Conservation (phyloP, 129 eudicot genomes). For the Erigeron canadensis region DNA sequence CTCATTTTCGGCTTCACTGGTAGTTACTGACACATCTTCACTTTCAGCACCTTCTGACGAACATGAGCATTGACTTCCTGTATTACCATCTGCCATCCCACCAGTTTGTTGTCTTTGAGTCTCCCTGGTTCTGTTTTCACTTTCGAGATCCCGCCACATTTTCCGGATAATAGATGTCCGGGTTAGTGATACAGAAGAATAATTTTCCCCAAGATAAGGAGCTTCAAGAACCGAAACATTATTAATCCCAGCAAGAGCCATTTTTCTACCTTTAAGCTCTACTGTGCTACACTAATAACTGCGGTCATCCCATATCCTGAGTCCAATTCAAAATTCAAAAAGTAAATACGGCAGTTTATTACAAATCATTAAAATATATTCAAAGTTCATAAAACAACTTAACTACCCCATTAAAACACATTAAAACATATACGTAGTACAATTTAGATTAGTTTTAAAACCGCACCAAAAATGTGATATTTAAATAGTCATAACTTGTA, state of each 20-base stretch:
- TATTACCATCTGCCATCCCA: constrained; percentile 8
- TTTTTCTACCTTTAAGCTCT: constrained; percentile 24
- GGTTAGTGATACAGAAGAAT: constrained; percentile 44
- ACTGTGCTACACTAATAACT: constrained; percentile 14
- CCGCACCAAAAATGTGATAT: not conserved
- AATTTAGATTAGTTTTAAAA: not conserved
- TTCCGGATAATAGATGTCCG: constrained; percentile 65
- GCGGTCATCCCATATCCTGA: constrained; percentile 18
- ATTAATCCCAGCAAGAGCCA: constrained; percentile 77
- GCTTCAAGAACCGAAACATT: constrained; percentile 53
- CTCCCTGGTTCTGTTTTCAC: constrained; percentile 43
- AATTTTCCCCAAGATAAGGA: constrained; percentile 44
- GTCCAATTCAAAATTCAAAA: not conserved
- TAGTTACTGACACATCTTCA: constrained; percentile 34
- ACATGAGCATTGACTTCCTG: constrained; percentile 24
- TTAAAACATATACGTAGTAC: not conserved
- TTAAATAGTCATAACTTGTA: not conserved
- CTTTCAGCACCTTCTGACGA: constrained; percentile 30
- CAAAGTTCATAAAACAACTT: not conserved
- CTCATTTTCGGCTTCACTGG: constrained; percentile 46
- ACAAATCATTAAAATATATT: not conserved
- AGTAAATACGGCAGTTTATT: not conserved
- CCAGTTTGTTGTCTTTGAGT: constrained; percentile 34
- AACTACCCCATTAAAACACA: not conserved
- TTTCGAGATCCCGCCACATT: constrained; percentile 89